Base-by-base conservation (phyloP, 352 stramenopile genomes). In the Aphanomyces invadans region DNA sequence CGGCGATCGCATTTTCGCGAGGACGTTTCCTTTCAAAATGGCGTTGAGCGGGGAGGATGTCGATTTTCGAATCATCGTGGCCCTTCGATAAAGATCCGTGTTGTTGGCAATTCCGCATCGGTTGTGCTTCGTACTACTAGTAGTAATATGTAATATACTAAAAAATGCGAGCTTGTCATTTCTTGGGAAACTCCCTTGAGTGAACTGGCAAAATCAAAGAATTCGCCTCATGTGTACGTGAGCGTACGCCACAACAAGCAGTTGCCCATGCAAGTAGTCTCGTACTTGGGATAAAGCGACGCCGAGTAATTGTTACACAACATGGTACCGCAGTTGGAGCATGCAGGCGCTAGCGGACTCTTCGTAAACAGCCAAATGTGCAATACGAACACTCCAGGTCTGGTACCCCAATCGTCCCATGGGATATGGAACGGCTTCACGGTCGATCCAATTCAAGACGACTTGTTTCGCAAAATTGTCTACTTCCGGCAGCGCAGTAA, bases 41-140 rank as follows among this genome's bases (percentile, higher is more conserved):
- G 17, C 19, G 29, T 32, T 21, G 29, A 23, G 49, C 0, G 12
- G 4, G 17, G 29, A 57, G 21, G 49, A 57, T 38, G 49, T 57
- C 49, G 49, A 57, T 33, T 33, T 33, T 57, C 12, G 49, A 57
- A 57, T 9, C 7, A 57, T 54, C n/a, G 44, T 57, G 49, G 36
- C 49, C 49, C 29, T 57, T 57, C 49, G 29, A 39, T 38, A 38
- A 19, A 57, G 15, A 29, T 33, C 11, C 12, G 11, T 38, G 17
- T 29, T 9, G 15, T 57, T 29, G 49, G 15, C 49, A 7, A 57
- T 38, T 57, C 21, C 29, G 44, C 9, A 45, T 17, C 38, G 38
- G 38, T 45, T 9, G 38, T 17, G 38, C 38, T n/a, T n/a, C n/a
- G n/a, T n/a, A n/a, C 36, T 42, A 57, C 36, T 38, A 32, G 36